A percentile compares a stretch with the other conserved stretches of the same genome.
Evolutionary conservation across 331 rosid species (phyloP).

Genomic region (Acacia pycnantha): DNA sequence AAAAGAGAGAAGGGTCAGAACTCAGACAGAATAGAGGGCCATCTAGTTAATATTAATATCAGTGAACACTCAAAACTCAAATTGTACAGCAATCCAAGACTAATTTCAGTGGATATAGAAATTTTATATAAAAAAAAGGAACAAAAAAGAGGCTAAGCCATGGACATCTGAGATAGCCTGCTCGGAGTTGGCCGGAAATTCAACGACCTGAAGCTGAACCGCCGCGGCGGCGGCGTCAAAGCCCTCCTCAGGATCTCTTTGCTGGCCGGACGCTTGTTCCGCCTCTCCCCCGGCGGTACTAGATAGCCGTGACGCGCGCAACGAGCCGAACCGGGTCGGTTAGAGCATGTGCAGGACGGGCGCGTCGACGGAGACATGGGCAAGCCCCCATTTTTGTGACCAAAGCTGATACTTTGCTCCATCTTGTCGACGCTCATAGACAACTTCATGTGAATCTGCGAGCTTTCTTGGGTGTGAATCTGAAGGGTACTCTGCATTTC

Average conservation of each 20-base stretch:
- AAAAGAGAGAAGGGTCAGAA: not conserved
- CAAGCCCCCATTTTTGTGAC: slow-evolving; percentile 29
- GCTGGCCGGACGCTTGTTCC: slow-evolving; percentile 50
- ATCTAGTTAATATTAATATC: slow-evolving; percentile 27
- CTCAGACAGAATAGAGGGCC: not conserved
- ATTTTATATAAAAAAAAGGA: not conserved
- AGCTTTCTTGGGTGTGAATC: slow-evolving; percentile 28
- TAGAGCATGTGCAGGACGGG: slow-evolving; percentile 50
- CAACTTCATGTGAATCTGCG: slow-evolving; percentile 23
- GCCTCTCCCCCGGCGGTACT: slow-evolving; percentile 44
- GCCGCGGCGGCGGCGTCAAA: slow-evolving; percentile 54
- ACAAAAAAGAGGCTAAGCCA: slow-evolving; percentile 38
- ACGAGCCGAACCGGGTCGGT: slow-evolving; percentile 51
- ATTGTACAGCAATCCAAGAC: slow-evolving; percentile 34
- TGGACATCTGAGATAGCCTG: slow-evolving; percentile 82
- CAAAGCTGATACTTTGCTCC: slow-evolving; percentile 12
- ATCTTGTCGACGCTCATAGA: not conserved
- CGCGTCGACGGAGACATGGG: slow-evolving; percentile 33
- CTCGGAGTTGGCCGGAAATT: slow-evolving; percentile 89
- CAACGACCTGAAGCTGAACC: slow-evolving; percentile 67
- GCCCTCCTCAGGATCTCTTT: slow-evolving; percentile 82
- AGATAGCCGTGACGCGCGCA: slow-evolving; percentile 51
- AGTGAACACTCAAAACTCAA: slow-evolving; percentile 28
- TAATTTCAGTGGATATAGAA: not conserved
- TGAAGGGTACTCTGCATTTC: slow-evolving; percentile 33